Evolutionary conservation across 2,329 filamentous ascomycete genomes (phyloP).

Genomic region (Neofusicoccum ribis): DNA sequence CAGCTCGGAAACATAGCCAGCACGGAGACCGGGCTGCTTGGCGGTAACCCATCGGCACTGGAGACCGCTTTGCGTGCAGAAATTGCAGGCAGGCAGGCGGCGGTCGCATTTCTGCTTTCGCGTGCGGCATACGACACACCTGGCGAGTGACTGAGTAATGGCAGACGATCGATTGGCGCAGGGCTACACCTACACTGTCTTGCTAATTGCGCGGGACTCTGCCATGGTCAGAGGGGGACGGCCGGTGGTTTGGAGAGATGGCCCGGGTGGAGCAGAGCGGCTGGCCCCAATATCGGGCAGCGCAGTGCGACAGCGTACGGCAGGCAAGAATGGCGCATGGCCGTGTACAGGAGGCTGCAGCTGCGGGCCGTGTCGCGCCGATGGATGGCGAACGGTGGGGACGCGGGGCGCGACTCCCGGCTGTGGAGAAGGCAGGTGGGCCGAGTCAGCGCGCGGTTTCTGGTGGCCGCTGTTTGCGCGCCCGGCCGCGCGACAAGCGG

Average conservation of each 20-base stretch:
- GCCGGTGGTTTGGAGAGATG: constrained; percentile 2
- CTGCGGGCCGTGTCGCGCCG: constrained; percentile 8
- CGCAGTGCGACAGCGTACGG: neutral
- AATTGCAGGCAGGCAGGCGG: constrained; percentile 27
- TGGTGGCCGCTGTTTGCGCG: neutral
- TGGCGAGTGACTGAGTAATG: constrained; percentile 5
- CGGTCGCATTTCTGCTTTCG: constrained; percentile 30
- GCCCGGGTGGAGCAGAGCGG: neutral
- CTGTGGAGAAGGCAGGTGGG: neutral
- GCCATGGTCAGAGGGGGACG: neutral
- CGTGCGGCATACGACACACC: constrained; percentile 30
- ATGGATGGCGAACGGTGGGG: neutral
- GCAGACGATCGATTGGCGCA: neutral
- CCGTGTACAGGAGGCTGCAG: neutral
- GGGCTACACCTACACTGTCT: constrained; percentile 24
- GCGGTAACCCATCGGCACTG: constrained; percentile 28
- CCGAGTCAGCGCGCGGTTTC: neutral
- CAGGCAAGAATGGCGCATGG: neutral
- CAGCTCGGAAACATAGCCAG: constrained; percentile 42
- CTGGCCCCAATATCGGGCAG: neutral
- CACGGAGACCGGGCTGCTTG: constrained; percentile 42
- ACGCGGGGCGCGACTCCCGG: neutral
- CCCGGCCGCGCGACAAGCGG: neutral
- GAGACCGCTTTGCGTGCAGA: constrained; percentile 25
- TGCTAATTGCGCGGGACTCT: constrained; percentile 22